A percentile compares a stretch with the other conserved stretches of the same genome.
These are phyloP conservation scores for Begonia loranthoides DNA, from an alignment of 306 rosid genomes.

Conservation along the genomic window DNA sequence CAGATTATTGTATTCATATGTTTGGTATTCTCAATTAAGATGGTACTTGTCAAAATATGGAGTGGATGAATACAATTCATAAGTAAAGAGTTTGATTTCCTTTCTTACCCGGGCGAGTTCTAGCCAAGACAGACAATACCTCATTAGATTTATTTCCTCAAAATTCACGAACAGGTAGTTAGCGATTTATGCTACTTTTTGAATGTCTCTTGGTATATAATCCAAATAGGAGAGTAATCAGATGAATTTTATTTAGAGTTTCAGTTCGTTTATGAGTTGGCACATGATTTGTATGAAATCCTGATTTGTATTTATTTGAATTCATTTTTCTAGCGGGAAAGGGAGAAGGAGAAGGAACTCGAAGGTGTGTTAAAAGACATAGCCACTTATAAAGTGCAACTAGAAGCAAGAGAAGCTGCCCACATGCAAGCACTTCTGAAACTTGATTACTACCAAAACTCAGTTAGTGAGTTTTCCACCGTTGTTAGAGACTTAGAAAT, in stretches of 20 bases:
- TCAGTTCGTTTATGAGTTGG: too few species aligned
- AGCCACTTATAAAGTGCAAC: constrained; percentile 50
- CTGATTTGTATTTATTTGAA: not conserved
- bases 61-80: not conserved
- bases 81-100: not conserved
- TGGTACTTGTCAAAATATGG: not conserved
- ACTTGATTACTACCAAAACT: constrained; percentile 40
- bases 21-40: not conserved
- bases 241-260: too few species aligned
- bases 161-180: too few species aligned
- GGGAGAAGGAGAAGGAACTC: constrained; percentile 32
- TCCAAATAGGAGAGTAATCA: too few species aligned
- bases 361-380: constrained; percentile 48
- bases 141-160: too few species aligned
- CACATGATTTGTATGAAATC: not conserved
- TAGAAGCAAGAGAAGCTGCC: constrained; percentile 64
- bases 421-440: constrained; percentile 50
- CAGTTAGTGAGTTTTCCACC: constrained; percentile 34
- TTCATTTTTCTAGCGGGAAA: constrained; percentile 16
- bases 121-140: too few species aligned
- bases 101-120: too few species aligned
- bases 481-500: constrained; percentile 34
- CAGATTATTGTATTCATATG: not conserved
- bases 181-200: not conserved
- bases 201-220: not conserved